Evolutionary conservation across 176 grass and related monocot genomes (phyloP).

Genomic region (Calamus simplicifolius): DNA sequence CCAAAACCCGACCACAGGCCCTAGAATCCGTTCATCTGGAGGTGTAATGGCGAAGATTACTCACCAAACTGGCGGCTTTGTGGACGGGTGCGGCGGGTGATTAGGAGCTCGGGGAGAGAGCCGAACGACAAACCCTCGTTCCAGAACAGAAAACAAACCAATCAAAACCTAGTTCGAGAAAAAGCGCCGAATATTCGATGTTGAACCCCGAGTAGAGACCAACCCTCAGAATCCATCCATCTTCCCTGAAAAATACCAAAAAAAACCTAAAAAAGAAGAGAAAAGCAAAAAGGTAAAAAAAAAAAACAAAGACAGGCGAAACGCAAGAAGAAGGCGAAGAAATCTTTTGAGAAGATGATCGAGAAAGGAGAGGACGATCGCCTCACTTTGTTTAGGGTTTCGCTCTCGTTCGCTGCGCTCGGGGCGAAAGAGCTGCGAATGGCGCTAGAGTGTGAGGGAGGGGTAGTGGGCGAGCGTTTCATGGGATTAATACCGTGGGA

Average conservation of each 20-base stretch:
- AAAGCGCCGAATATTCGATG: neutral
- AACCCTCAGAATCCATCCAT: neutral
- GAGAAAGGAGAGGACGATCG: too few species aligned
- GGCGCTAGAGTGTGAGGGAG: too few species aligned
- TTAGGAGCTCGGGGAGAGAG: slow-evolving; percentile 1
- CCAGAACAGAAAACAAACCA: slow-evolving; percentile 14
- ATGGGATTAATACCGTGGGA: too few species aligned
- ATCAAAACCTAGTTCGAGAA: neutral
- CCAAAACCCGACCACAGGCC: too few species aligned
- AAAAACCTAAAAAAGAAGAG: neutral
- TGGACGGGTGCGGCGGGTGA: neutral
- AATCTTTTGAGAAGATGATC: neutral
- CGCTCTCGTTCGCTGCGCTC: too few species aligned
- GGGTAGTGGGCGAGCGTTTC: too few species aligned
- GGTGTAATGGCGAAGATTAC: too few species aligned
- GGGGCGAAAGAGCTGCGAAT: too few species aligned
- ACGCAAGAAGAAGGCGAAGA: neutral
- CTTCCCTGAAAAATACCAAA: neutral
- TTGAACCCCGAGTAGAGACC: neutral
- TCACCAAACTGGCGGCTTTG: slow-evolving; percentile 2
- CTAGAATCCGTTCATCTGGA: too few species aligned
- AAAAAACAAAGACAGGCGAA: neutral
- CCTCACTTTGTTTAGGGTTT: too few species aligned
- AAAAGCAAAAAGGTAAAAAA: neutral
- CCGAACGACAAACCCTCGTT: slow-evolving; percentile 5